Base-by-base conservation (phyloP, 139 green algal genomes). In the Volvox africanus region DNA sequence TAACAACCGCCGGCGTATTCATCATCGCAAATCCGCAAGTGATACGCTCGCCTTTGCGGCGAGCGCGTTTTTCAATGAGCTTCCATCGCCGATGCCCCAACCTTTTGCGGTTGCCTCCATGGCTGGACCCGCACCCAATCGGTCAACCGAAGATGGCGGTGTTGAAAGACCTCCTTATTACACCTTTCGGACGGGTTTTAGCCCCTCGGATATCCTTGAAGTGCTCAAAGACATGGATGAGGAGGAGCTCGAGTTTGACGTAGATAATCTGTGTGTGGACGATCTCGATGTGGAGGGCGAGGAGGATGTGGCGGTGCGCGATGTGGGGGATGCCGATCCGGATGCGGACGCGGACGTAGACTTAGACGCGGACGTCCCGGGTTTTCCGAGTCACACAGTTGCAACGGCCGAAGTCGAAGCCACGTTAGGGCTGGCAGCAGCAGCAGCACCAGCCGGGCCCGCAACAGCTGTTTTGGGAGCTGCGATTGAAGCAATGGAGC, bases 41-140 rank as follows among this genome's bases (percentile, higher is more conserved):
- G 92, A 94, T 11, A 94, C 92, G 11, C 92, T 94, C 55, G 92
- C 92, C 22, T 94, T 86, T 73, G 88, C 92, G 26, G 92, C 92
- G 0, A 87, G 82, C 30, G 67, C 87, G 22, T 26, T 92, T 50
- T 84, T 93, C 3, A 61, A 80, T 2, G 67, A 89, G 36, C 18
- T 81, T 5, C 65, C 83, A 1, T 18, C 65, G 65, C 65, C 65
- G 2, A 28, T 55, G 5, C 5, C 44, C 5, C 44, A 55, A 55
- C 44, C 44, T 55, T 55, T 5, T 55, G 44, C 44, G 44, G 44
- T 55, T 55, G 9, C 44, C 44, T 55, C 44, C 44, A 55, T 9
- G 44, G 44, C 44, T 55, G 44, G 44, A 9, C 44, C 44, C 44
- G 44, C 44, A 9, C 5, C 65, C 65, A 28, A 73, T 28, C 65